Evolutionary conservation across 805 yeast species (phyloP).

Genomic region (Spathaspora passalidarum): DNA sequence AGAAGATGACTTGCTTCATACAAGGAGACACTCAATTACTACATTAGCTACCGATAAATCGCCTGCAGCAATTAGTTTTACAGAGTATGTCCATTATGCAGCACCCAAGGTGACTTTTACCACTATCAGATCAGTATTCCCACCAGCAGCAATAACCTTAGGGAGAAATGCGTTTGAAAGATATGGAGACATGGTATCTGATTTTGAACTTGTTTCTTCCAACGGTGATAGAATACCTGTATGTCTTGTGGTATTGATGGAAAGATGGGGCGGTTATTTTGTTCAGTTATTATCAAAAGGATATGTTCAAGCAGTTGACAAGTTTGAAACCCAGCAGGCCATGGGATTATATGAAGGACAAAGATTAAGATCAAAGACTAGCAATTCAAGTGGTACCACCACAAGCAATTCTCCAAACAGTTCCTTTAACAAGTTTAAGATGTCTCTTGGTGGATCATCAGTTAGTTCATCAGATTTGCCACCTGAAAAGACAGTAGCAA

Average conservation of each 20-base stretch:
- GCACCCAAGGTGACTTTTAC: conserved; percentile 70
- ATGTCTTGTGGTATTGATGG: conserved; percentile 57
- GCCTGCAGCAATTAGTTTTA: conserved; percentile 44
- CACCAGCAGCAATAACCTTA: conserved; percentile 72
- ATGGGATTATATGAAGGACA: conserved; percentile 5
- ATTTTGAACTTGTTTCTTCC: conserved; percentile 67
- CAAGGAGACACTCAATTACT: conserved; percentile 17
- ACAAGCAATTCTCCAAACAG: not conserved
- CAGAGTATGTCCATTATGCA: conserved; percentile 69
- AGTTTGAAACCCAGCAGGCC: conserved; percentile 29
- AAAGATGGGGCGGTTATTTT: conserved; percentile 77
- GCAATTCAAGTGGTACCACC: conserved; percentile 6
- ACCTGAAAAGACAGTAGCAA: not conserved
- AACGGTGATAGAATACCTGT: conserved; percentile 69
- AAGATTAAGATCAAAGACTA: conserved; percentile 10
- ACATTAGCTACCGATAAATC: conserved; percentile 19
- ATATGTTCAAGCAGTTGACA: conserved; percentile 55
- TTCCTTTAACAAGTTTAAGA: conserved; percentile 10
- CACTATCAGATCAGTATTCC: conserved; percentile 66
- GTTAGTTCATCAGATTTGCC: not conserved
- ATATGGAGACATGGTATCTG: conserved; percentile 60
- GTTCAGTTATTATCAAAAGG: conserved; percentile 59
- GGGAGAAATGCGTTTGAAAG: conserved; percentile 74
- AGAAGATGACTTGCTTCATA: conserved; percentile 2
- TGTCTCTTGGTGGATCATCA: conserved; percentile 10